Percentiles rank a stretch among this genome's conserved stretches.
phyloP scores from a whole-genome alignment of 1,284 basidiomycete genomes.

The Trametes hirsuta region DNA sequence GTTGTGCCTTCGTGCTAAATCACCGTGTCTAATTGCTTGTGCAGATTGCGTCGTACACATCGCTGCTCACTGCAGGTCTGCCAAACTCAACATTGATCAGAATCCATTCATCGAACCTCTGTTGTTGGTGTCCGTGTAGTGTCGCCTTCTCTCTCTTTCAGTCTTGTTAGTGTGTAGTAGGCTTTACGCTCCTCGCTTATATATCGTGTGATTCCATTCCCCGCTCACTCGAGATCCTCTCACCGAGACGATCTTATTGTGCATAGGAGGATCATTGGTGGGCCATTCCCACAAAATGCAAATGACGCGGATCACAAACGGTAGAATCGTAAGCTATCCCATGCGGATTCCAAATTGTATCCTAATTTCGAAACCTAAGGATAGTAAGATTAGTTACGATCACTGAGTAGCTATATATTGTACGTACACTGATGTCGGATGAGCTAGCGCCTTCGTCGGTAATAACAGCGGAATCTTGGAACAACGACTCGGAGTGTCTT shows the following conservation, averaged over 20 bases:
- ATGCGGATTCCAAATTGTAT: too few species aligned
- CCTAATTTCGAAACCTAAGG: too few species aligned
- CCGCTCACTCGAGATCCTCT: background rate
- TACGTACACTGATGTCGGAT: too few species aligned
- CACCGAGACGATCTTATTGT: background rate
- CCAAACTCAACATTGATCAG: slow-evolving; percentile 5
- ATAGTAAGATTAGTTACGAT: too few species aligned
- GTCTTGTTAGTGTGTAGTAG: slow-evolving; percentile 17
- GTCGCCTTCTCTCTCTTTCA: background rate
- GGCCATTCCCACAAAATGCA: too few species aligned
- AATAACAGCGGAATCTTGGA: too few species aligned
- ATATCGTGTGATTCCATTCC: slow-evolving; percentile 14
- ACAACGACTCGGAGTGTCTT: too few species aligned
- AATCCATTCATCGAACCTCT: background rate
- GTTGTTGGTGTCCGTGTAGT: slow-evolving; percentile 12
- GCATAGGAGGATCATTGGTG: too few species aligned
- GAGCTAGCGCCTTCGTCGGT: too few species aligned
- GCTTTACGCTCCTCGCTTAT: slow-evolving; percentile 19
- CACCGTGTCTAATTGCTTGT: slow-evolving; percentile 13
- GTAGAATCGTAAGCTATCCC: too few species aligned
- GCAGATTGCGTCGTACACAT: slow-evolving; percentile 16
- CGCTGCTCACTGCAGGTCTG: slow-evolving; percentile 7
- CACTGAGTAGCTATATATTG: too few species aligned
- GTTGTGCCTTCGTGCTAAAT: slow-evolving; percentile 18
- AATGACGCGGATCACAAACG: too few species aligned